Evolutionary conservation across 2,329 filamentous ascomycete species (phyloP), one percentile per base, ranked within the genome.

Genomic region (Clonostachys solani): DNA sequence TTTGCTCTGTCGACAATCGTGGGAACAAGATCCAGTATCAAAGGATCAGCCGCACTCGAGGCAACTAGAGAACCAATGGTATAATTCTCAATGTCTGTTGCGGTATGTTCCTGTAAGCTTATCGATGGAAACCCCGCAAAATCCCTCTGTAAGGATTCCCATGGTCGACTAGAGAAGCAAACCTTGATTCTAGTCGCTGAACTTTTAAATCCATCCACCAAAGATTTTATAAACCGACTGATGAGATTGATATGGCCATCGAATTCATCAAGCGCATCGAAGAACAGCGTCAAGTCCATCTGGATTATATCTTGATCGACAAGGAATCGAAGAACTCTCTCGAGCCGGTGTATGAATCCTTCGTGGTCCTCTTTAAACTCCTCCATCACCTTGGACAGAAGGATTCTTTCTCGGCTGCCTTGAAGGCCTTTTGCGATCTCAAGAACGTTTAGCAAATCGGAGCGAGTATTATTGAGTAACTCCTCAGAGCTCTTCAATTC

Each of bases 221-320:
- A 6, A n/a, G 33, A 17, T 12, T 12, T 29, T 23, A 38, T 23
- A n/a, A 46, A 18, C 10, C n/a, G 17, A 8, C 19, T 23, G 9
- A 46, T 37, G 19, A 46, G 33, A 12, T 40, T 18, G 10, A 40
- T 13, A 9, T 23, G 17, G 5, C 38, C 44, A 10, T 46, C 44
- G 34, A 16, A 46, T 17, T 46, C 44, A 37, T 46, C 44, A 18
- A 46, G 35, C 6, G 44, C 44, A 23, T 46, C 44, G 16, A 46
- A 33, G 40, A 40, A 46, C 9, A 46, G 12, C 15, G 36, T 37
- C 34, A 46, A n/a, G 17, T 38, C 15, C 36, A n/a, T 15, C 19
- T 38, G 33, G 7, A 33, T 23, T 12, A 40, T 15, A 18, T 33
- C 10, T 6, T 46, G 16, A 15, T 18, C 33, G 10, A 46, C 12